Base-by-base conservation (phyloP, 2,329 filamentous ascomycete species). In the Neobulgaria alba region DNA sequence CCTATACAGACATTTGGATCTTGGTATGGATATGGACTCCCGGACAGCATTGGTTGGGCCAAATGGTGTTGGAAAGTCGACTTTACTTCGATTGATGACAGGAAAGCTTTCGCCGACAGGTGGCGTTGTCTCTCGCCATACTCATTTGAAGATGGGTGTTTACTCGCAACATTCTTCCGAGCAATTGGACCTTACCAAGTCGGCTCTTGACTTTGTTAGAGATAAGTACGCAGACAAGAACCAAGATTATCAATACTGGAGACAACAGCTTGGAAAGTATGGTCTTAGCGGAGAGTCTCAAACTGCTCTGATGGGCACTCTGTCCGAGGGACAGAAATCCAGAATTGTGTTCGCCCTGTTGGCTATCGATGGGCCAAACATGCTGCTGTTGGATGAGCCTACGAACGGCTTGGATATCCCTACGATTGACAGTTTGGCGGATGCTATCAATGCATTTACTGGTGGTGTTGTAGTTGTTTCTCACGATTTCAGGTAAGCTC, bases 21-120 rank as follows among this genome's bases (percentile, higher is more conserved):
- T 98, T 50, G 92, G 92, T 79, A 92, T 98, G 57, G 93, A 98
- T 67, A 98, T 98, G 92, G 92, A 98, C 72, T 95, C 89, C 48
- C 82, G 92, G 70, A 94, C 89, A 34, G 90, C 90, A 35, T 82
- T 98, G 47, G 92, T 98, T 61, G 92, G 92, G 46, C 92, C 92
- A 63, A 96, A 96, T 67, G 92, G 92, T 88, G 92, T 96, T 45
- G 92, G 92, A 65, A 98, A 98, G 73, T 96, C 92, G 17, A 96
- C 92, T 10, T 76, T 96, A 43, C 81, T 98, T 50, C 84, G 86
- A 55, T 79, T 98, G 55, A 96, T 98, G 86, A 96, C 90, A 10
- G 89, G 88, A 66, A 88, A 92, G 70, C 78, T 96, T 39, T 88
- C 81, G 21, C 85, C 92, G 33, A 95, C 86, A 32, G 69, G 69